Conservation (phyloP, 2,329 filamentous ascomycete genomes). For the Xylariaceae sp. region DNA sequence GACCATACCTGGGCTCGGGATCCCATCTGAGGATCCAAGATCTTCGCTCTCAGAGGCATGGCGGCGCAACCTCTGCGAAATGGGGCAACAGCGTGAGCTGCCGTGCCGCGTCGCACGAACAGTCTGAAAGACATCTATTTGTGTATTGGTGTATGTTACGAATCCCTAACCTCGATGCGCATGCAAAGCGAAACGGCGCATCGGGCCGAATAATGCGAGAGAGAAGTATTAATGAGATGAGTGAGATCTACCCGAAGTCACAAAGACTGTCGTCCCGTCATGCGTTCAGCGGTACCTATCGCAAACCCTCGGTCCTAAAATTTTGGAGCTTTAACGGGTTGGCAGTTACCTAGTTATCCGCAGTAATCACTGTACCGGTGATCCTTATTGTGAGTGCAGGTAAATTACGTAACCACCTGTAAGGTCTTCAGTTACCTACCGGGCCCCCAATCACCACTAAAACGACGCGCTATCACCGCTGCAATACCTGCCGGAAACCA, state of each 20-base stretch:
- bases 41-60: slow-evolving; percentile 80
- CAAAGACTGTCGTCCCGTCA: background rate
- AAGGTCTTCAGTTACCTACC: too few relatives aligned
- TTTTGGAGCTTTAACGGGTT: slow-evolving; percentile 14
- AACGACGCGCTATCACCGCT: too few relatives aligned
- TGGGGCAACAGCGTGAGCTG: slow-evolving; percentile 41
- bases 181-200: slow-evolving; percentile 29
- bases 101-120: slow-evolving; percentile 47
- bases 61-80: slow-evolving; percentile 40
- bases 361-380: background rate
- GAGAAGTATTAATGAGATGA: background rate
- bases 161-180: slow-evolving; percentile 32
- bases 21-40: slow-evolving; percentile 55
- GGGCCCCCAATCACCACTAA: too few relatives aligned
- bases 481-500: background rate
- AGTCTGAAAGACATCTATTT: slow-evolving; percentile 54
- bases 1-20: slow-evolving; percentile 45
- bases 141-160: background rate
- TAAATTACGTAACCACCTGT: too few relatives aligned
- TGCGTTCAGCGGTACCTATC: slow-evolving; percentile 5
- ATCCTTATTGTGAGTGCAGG: background rate
- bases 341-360: background rate
- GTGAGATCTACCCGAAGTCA: background rate
- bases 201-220: slow-evolving; percentile 19
- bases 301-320: slow-evolving; percentile 20